Base-by-base conservation (phyloP, 2,329 filamentous ascomycete genomes). In the Volutella citrinella region DNA sequence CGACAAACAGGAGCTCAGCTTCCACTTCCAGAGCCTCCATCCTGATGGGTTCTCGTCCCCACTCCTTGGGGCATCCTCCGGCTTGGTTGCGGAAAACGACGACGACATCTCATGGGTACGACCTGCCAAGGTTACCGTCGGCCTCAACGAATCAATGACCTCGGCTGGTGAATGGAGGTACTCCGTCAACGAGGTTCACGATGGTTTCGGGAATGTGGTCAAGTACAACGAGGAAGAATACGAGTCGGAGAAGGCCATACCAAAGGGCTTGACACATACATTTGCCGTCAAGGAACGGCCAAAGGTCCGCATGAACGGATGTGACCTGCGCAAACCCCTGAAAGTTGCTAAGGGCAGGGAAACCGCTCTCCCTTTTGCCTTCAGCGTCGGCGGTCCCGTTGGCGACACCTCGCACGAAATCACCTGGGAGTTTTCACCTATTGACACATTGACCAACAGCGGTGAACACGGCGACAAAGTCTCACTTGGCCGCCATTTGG, bases 1-100 rank as follows among this genome's bases (percentile, higher is more conserved):
- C 49, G 95, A 97, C 49, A 80, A 81, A 42, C 83, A 86, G 45
- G 81, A 94, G 45, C 82, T 83, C 49, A 87, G 86, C 40, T 88
- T 90, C 48, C 88, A 91, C 43, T 91, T 95, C 50, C 90, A 97
- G 61, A 95, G 87, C 53, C 79, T 98, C 27, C 90, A 95, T 51
- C 90, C 93, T 0, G 89, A 96, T 30, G 86, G 87, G 21, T 83
- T 90, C 52, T 71, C 76, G 4, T 95, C 88, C 2, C 88, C 89
- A 2, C 68, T 95, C 21, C 64, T 84, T n/a, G 75, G 75, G 30
- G 72, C 78, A 27, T 70, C 76, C 3, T 73, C 73, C 14, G 73
- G 72, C 13, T 56, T 89, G 25, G 67, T 84, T 25, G 55, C 87
- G 21, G 70, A 83, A 30, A 64, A 69, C 25, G 71, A 78, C 19